Conservation (phyloP, 2,329 filamentous ascomycete species). For the Fusarium multiceps region DNA sequence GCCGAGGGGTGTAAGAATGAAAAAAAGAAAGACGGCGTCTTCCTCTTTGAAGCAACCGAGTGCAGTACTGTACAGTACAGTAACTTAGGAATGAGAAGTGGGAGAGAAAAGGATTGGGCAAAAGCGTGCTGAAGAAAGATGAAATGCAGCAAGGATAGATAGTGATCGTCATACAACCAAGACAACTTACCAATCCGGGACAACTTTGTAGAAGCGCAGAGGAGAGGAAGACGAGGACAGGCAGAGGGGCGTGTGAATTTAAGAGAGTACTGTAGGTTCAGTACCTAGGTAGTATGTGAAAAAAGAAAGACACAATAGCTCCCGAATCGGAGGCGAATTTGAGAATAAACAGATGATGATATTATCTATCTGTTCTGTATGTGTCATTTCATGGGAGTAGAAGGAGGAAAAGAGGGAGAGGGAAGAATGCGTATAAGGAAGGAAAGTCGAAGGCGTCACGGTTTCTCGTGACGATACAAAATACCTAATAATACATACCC, state of each 20-base stretch:
- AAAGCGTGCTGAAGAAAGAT: slow-evolving; percentile 21
- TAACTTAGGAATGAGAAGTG: not conserved
- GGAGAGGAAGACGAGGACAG: not conserved
- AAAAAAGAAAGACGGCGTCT: slow-evolving; percentile 21
- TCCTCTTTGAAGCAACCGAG: slow-evolving; percentile 5
- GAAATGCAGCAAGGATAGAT: slow-evolving; percentile 27
- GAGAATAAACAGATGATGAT: not conserved
- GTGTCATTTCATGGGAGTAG: not conserved
- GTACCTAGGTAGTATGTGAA: not conserved
- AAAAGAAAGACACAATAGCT: slow-evolving; percentile 17
- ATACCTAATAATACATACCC: not conserved
- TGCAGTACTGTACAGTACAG: not conserved
- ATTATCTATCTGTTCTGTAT: not conserved
- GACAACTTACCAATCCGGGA: slow-evolving; percentile 43
- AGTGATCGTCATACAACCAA: slow-evolving; percentile 45
- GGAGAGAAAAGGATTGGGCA: slow-evolving; percentile 1
- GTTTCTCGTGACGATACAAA: slow-evolving; percentile 7
- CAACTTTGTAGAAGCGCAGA: slow-evolving; percentile 8
- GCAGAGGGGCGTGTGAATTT: not conserved
- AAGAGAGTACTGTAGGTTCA: not conserved
- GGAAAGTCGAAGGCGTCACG: slow-evolving; percentile 36
- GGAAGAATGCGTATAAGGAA: not conserved
- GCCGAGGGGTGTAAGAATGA: slow-evolving; percentile 13
- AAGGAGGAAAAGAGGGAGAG: not conserved
- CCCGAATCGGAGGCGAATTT: slow-evolving; percentile 13